Percentiles rank a stretch among this genome's conserved stretches.
phyloP scores from a whole-genome alignment of 768 basidiomycete species.

The Naganishia vishniacii region DNA sequence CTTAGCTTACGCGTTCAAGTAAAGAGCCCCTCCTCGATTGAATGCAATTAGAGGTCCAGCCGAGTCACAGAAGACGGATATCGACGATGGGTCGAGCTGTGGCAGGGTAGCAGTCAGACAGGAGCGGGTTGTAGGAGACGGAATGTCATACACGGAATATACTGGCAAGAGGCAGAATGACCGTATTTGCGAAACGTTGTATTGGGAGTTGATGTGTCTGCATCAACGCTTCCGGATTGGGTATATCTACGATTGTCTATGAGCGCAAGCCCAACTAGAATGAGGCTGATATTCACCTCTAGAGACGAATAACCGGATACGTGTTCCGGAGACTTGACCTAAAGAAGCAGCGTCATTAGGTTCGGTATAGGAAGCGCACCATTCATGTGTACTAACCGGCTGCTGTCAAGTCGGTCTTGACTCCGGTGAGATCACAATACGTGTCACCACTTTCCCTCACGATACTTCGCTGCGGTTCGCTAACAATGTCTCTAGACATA shows the following conservation, averaged over 20 bases:
- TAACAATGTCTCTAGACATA: conserved; percentile 42
- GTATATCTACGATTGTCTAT: conserved; percentile 54
- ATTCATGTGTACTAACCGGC: conserved; percentile 11
- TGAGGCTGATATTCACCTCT: conserved; percentile 28
- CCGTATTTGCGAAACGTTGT: conserved; percentile 62
- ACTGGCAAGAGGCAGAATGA: conserved; percentile 61
- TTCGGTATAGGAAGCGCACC: neutral
- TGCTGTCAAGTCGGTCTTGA: conserved; percentile 37
- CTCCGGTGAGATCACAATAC: conserved; percentile 45
- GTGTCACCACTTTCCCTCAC: conserved; percentile 49
- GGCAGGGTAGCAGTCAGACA: neutral
- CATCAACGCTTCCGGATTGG: conserved; percentile 45
- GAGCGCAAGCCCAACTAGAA: neutral
- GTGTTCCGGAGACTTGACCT: conserved; percentile 24
- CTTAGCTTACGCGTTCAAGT: conserved; percentile 58
- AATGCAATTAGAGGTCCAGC: conserved; percentile 83
- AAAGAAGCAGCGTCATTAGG: neutral
- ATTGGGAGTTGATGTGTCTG: conserved; percentile 47
- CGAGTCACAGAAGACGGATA: conserved; percentile 83
- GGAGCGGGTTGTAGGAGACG: neutral
- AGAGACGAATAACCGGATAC: conserved; percentile 33
- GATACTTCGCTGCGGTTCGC: conserved; percentile 41
- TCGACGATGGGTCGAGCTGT: conserved; percentile 60
- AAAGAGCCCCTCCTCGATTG: conserved; percentile 81
- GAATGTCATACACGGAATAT: conserved; percentile 56